phyloP scores from a whole-genome alignment of 495 filamentous ascomycete genomes.

The Neurospora sublineolata region DNA sequence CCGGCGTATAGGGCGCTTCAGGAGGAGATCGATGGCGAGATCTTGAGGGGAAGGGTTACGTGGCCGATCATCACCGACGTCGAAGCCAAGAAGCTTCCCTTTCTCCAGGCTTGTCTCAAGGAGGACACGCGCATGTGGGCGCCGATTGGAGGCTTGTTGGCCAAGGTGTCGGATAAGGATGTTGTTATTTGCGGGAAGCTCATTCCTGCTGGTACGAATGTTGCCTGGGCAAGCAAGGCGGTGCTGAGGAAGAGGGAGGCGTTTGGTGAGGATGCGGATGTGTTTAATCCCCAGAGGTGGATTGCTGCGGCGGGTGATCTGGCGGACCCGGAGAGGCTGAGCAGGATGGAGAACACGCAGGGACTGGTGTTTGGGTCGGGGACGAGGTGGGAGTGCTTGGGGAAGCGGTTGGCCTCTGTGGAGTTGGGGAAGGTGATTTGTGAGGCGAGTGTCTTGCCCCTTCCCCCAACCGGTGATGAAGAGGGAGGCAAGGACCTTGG shows the following conservation, averaged over 20 bases:
- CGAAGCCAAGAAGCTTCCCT: slow-evolving; percentile 27
- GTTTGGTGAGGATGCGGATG: slow-evolving; percentile 38
- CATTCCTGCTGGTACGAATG: slow-evolving; percentile 9
- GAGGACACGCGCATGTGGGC: slow-evolving; percentile 36
- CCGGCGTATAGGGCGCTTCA: slow-evolving; percentile 26
- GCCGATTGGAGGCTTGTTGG: slow-evolving; percentile 24
- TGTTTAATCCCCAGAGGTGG: slow-evolving; percentile 32
- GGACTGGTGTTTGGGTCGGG: slow-evolving; percentile 46
- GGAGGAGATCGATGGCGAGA: slow-evolving; percentile 34
- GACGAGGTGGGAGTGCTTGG: slow-evolving; percentile 38
- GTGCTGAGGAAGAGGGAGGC: slow-evolving; percentile 38
- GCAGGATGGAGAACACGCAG: slow-evolving; percentile 37
- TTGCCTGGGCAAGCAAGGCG: slow-evolving; percentile 11
- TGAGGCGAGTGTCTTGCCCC: slow-evolving; percentile 27
- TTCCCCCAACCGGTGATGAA: not conserved
- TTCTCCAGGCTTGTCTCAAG: slow-evolving; percentile 35
- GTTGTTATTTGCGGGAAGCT: slow-evolving; percentile 7
- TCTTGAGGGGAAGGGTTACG: not conserved
- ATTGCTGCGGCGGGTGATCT: slow-evolving; percentile 16
- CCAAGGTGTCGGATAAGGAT: slow-evolving; percentile 8
- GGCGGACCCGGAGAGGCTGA: slow-evolving; percentile 27
- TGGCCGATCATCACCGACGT: slow-evolving; percentile 4
- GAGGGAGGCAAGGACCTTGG: no score
- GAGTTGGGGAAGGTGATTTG: slow-evolving; percentile 42
- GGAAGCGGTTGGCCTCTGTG: slow-evolving; percentile 43